These are phyloP conservation scores for Entophlyctis helioformis DNA, from an alignment of 192 early-diverging fungal species.

Conservation along the genomic window DNA sequence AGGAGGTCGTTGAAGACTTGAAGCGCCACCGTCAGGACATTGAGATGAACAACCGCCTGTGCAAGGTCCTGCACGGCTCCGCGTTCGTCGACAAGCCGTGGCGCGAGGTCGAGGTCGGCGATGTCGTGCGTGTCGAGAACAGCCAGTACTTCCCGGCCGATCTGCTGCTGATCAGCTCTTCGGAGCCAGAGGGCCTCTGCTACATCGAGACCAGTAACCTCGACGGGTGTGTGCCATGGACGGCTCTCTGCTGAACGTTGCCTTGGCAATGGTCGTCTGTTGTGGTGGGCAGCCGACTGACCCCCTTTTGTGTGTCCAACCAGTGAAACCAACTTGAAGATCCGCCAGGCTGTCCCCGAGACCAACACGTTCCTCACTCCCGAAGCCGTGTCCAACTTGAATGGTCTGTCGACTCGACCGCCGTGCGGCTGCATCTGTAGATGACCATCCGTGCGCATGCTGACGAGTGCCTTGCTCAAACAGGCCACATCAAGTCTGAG, in stretches of 20 bases:
- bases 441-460: background rate
- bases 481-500: conserved; percentile 68
- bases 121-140: conserved; percentile 84
- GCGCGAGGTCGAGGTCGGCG: conserved; percentile 77
- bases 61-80: conserved; percentile 24
- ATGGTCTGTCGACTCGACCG: conserved; percentile 2
- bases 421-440: no score
- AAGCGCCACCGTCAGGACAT: conserved; percentile 33
- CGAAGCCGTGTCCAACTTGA: conserved; percentile 37
- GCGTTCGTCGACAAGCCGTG: conserved; percentile 70
- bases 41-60: conserved; percentile 26
- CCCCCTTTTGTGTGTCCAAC: background rate
- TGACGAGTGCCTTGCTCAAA: background rate
- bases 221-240: conserved; percentile 59
- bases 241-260: no score
- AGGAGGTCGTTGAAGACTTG: conserved; percentile 85
- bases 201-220: conserved; percentile 98
- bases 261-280: no score
- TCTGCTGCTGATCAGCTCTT: conserved; percentile 77
- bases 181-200: conserved; percentile 91
- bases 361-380: conserved; percentile 66
- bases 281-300: no score
- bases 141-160: conserved; percentile 87
- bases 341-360: conserved; percentile 86
- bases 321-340: conserved; percentile 96